These are phyloP conservation scores for Rubroshorea leprosula DNA, from an alignment of 345 rosid genomes.

Conservation along the genomic window DNA sequence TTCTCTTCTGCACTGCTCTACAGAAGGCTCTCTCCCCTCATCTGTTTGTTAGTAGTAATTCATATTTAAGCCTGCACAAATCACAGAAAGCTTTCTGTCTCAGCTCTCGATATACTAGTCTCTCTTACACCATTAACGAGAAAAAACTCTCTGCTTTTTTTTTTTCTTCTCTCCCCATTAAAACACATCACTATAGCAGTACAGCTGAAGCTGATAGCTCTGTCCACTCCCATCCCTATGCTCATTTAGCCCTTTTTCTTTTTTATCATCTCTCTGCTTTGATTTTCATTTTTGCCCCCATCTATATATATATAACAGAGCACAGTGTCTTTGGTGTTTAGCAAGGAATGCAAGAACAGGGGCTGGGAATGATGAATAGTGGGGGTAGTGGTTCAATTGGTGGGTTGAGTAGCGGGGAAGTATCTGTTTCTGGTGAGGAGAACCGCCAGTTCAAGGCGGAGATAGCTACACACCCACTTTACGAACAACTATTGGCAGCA, in stretches of 20 bases:
- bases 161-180: not conserved
- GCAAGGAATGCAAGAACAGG: constrained; percentile 63
- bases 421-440: constrained; percentile 42
- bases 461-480: constrained; percentile 80
- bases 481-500: constrained; percentile 77
- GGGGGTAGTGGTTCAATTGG: constrained; percentile 33
- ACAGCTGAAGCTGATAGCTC: not conserved
- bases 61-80: constrained; percentile 23
- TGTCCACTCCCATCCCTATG: not conserved
- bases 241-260: no score
- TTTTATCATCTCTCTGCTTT: no score
- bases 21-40: not conserved
- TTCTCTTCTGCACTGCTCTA: not conserved
- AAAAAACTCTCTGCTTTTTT: constrained; percentile 14
- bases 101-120: constrained; percentile 41
- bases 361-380: constrained; percentile 65
- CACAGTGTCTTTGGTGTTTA: not conserved
- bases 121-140: constrained; percentile 21
- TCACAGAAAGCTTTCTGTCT: constrained; percentile 32
- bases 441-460: constrained; percentile 71
- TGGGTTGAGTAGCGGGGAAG: constrained; percentile 36
- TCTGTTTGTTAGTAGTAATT: constrained; percentile 13
- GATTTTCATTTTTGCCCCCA: no score
- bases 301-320: no score
- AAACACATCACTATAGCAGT: not conserved